Conservation (phyloP, 2,329 filamentous ascomycete genomes). For the Pestalotiopsis sp. region DNA sequence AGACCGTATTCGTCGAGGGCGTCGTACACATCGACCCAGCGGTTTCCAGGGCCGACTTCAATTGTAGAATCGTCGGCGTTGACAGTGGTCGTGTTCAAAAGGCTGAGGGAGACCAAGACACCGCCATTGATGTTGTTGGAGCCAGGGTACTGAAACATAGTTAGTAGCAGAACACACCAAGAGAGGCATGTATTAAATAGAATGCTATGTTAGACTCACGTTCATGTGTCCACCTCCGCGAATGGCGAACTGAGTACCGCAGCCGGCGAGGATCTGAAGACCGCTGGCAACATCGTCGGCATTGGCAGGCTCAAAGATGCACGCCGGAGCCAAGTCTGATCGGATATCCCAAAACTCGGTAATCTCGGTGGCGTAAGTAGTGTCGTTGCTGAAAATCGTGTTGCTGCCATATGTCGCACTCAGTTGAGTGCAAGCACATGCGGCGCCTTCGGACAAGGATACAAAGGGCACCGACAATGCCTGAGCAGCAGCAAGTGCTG, state of each 20-base stretch:
- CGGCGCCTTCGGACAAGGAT: not conserved
- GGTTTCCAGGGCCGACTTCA: slow-evolving; percentile 8
- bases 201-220: not conserved
- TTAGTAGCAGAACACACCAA: not conserved
- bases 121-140: slow-evolving; percentile 15
- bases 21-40: slow-evolving; percentile 12
- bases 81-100: slow-evolving; percentile 12
- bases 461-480: not conserved
- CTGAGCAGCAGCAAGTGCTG: not conserved
- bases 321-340: not conserved
- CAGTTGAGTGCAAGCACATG: not conserved
- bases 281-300: not conserved
- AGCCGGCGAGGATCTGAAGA: not conserved
- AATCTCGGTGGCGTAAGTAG: not conserved
- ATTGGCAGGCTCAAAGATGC: not conserved
- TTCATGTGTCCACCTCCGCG: slow-evolving; percentile 28
- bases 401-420: not conserved
- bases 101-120: slow-evolving; percentile 12
- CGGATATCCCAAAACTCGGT: slow-evolving; percentile 2
- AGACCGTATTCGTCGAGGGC: slow-evolving; percentile 4
- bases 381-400: not conserved
- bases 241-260: slow-evolving; percentile 21
- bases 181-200: not conserved
- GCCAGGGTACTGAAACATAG: slow-evolving; percentile 23
- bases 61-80: slow-evolving; percentile 1